Percentiles rank a stretch among this genome's conserved stretches.
Evolutionary conservation across 306 rosid species (phyloP).

Genomic region (Lotus japonicus): DNA sequence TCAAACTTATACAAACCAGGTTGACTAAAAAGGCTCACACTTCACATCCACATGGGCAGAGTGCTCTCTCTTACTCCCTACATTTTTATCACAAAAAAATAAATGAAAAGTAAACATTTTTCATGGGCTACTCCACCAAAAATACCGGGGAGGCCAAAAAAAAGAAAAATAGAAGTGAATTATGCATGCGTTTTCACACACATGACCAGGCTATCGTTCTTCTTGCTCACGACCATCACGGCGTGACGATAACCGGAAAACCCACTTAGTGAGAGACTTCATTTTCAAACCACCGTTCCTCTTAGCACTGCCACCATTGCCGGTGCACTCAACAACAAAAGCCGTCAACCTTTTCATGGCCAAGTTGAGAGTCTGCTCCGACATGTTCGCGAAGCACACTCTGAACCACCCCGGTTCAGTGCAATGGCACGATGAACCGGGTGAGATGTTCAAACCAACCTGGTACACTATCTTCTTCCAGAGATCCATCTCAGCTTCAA

Average conservation of each 20-base stretch:
- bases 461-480: conserved; percentile 71
- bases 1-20: conserved; percentile 27
- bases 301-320: too few relatives aligned
- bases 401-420: conserved; percentile 81
- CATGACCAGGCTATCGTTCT: conserved; percentile 43
- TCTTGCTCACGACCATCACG: conserved; percentile 46
- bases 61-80: conserved; percentile 49
- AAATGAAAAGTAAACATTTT: not conserved
- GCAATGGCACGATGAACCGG: conserved; percentile 83
- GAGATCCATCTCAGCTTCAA: conserved; percentile 68
- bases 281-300: conserved; percentile 11
- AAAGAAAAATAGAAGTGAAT: not conserved
- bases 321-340: conserved; percentile 31
- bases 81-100: conserved; percentile 9
- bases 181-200: conserved; percentile 15
- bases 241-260: conserved; percentile 75
- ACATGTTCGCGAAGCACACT: conserved; percentile 75
- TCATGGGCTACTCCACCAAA: conserved; percentile 31
- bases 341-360: conserved; percentile 55
- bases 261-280: conserved; percentile 67
- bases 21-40: conserved; percentile 35
- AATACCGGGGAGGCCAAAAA: conserved; percentile 20
- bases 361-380: conserved; percentile 43
- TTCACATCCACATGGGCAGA: conserved; percentile 56
- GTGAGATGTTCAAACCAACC: conserved; percentile 62